Evolutionary conservation across 768 basidiomycete genomes (phyloP).

Genomic region (Chalciporus piperatus): DNA sequence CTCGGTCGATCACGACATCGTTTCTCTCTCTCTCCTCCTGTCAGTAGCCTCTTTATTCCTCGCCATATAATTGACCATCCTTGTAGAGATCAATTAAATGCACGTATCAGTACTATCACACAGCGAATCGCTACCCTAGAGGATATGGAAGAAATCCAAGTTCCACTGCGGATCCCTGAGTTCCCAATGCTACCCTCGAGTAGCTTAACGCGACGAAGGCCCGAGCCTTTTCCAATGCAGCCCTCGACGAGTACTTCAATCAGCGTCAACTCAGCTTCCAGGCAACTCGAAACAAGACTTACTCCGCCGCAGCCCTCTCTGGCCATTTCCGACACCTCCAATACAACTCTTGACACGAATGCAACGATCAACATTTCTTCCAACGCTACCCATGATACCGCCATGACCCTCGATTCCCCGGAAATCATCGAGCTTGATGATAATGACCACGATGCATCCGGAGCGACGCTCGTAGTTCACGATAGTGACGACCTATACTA

Average conservation of each 20-base stretch:
- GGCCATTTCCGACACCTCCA: conserved; percentile 16
- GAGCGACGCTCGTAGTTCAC: conserved; percentile 19
- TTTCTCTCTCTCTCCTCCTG: conserved; percentile 41
- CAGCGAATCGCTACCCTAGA: conserved; percentile 28
- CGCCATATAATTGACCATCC: neutral
- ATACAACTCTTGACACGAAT: conserved; percentile 7
- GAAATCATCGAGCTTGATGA: conserved; percentile 19
- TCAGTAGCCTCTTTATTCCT: conserved; percentile 17
- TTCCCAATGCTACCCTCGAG: conserved; percentile 2
- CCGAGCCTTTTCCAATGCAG: neutral
- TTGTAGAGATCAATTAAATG: conserved; percentile 34
- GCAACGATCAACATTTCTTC: neutral
- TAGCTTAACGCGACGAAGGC: neutral
- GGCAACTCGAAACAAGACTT: conserved; percentile 2
- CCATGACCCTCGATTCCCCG: conserved; percentile 7
- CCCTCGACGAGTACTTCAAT: neutral
- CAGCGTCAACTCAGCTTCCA: neutral
- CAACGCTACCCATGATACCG: neutral
- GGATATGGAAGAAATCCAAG: neutral
- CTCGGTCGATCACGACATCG: conserved; percentile 33
- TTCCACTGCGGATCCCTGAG: neutral
- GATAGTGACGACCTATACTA: conserved; percentile 50
- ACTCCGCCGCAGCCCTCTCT: conserved; percentile 17
- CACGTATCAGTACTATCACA: conserved; percentile 40
- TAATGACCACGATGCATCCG: conserved; percentile 18